phyloP scores from a whole-genome alignment of 1,284 basidiomycete genomes.

The Austroboletus niveus region DNA sequence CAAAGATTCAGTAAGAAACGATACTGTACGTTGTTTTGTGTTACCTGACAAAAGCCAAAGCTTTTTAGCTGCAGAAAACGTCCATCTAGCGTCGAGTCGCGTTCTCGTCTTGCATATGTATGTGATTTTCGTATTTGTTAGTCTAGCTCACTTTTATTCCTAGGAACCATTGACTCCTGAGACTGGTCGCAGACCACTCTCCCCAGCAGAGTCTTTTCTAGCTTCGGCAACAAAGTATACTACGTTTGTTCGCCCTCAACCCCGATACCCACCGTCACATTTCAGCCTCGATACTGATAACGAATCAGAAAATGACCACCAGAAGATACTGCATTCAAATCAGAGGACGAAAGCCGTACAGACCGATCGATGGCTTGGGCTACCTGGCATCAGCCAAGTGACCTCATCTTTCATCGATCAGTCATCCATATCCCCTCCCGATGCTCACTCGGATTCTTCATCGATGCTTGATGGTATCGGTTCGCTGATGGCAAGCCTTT shows the following conservation, averaged over 20 bases:
- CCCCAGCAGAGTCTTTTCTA: conserved; percentile 50
- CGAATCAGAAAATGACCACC: conserved; percentile 37
- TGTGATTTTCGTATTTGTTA: conserved; percentile 15
- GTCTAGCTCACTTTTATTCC: conserved; percentile 7
- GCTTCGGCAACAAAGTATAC: conserved; percentile 43
- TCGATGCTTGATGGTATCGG: conserved; percentile 56
- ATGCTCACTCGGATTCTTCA: conserved; percentile 66
- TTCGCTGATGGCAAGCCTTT: conserved; percentile 55
- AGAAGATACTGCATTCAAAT: conserved; percentile 35
- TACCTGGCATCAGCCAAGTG: conserved; percentile 32
- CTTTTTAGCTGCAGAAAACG: conserved; percentile 24
- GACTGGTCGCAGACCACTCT: conserved; percentile 52
- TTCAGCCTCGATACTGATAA: conserved; percentile 51
- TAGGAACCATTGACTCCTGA: conserved; percentile 66
- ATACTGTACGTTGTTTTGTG: background rate
- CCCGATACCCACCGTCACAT: conserved; percentile 38
- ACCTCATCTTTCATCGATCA: conserved; percentile 42
- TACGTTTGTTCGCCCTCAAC: conserved; percentile 39
- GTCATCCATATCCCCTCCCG: conserved; percentile 47
- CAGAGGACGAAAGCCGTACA: conserved; percentile 67
- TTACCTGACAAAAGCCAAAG: conserved; percentile 20
- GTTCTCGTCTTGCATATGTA: conserved; percentile 41
- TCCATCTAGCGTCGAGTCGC: conserved; percentile 36
- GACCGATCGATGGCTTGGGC: conserved; percentile 52
- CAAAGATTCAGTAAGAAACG: conserved; percentile 36